Evolutionary conservation across 2,329 filamentous ascomycete species (phyloP), one percentile per base, ranked within the genome.

Genomic region (Diaporthe helianthi): DNA sequence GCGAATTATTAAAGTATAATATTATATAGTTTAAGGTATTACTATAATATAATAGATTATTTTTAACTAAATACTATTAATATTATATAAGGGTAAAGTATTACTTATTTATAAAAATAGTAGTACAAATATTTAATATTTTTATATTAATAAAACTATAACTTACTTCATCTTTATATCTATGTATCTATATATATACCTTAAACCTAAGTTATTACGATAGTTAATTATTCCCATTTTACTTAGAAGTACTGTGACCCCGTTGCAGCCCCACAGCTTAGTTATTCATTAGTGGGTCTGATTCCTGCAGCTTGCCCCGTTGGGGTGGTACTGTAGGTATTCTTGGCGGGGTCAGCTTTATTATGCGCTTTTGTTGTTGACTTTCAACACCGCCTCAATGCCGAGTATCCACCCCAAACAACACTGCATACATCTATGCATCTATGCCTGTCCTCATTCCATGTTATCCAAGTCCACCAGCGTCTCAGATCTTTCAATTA

Each of bases 271-370:
- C 29, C 12, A 36, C 44, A 19, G 12, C 29, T 36, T 49, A 29
- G 41, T 2, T 63, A 17, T 49, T 49, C 44, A 63, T 63, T 63
- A 44, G 58, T 63, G n/a, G 58, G 58, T n/a, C 3, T 8, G 38
- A 8, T 49, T 26, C 26, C 4, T 63, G 41, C 41, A 15, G 36
- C 36, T 41, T 58, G 58, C 36, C 44, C n/a, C n/a, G n/a, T 36
- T 12, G 58, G 58, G 58, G 41, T 63, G n/a, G n/a, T 24, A 49
- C 36, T 36, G 44, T 63, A 49, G 58, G 58, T 24, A 49, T 49
- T 36, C 58, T 63, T 63, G 58, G 58, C 58, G 58, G 58, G 58
- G 58, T 49, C 58, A 36, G 58, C 58, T 63, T 36, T 19, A 49
- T 36, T 19, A 49, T 26, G 58, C 58, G 24, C 29, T 17, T 47